phyloP scores from a whole-genome alignment of 2,329 filamentous ascomycete species.

The Epichloe brachyelytri region DNA sequence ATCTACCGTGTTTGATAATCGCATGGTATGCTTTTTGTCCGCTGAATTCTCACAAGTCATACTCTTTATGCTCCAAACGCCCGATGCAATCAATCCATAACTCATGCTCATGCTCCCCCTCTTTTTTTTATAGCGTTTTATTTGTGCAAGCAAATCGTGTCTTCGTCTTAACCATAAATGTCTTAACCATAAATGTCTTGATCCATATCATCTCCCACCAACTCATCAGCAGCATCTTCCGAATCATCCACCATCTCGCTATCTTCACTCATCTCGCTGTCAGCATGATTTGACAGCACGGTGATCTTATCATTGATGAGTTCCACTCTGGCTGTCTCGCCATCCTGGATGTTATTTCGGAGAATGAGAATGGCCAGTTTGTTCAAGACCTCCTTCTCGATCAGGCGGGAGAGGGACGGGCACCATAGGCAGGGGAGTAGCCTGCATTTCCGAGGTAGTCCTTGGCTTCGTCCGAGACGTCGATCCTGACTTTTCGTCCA shows the following conservation, averaged over 20 bases:
- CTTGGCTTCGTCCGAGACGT: conserved; percentile 73
- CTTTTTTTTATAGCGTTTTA: too few relatives aligned
- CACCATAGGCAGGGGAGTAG: conserved; percentile 92
- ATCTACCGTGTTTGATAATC: too few relatives aligned
- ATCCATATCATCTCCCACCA: conserved; percentile 47
- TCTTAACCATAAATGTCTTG: conserved; percentile 45
- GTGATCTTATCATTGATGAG: conserved; percentile 67
- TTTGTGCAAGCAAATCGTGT: not conserved
- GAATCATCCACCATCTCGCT: conserved; percentile 62
- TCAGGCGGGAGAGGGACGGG: conserved; percentile 78
- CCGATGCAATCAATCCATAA: not conserved
- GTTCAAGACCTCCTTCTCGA: conserved; percentile 96
- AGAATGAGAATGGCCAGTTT: conserved; percentile 83
- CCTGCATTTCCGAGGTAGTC: conserved; percentile 86
- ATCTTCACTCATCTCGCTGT: conserved; percentile 49
- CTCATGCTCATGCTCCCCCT: not conserved
- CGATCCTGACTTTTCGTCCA: conserved; percentile 70
- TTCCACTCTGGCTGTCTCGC: conserved; percentile 68
- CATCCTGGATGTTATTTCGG: conserved; percentile 70
- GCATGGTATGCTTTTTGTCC: too few relatives aligned
- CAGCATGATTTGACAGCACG: conserved; percentile 69
- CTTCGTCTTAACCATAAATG: conserved; percentile 26
- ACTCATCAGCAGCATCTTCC: conserved; percentile 60
- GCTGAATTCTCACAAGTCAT: too few relatives aligned
- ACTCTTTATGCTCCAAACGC: not conserved